Evolutionary conservation across 176 grass and related monocot species (phyloP).

Genomic region (bread wheat (Triticum aestivum)): DNA sequence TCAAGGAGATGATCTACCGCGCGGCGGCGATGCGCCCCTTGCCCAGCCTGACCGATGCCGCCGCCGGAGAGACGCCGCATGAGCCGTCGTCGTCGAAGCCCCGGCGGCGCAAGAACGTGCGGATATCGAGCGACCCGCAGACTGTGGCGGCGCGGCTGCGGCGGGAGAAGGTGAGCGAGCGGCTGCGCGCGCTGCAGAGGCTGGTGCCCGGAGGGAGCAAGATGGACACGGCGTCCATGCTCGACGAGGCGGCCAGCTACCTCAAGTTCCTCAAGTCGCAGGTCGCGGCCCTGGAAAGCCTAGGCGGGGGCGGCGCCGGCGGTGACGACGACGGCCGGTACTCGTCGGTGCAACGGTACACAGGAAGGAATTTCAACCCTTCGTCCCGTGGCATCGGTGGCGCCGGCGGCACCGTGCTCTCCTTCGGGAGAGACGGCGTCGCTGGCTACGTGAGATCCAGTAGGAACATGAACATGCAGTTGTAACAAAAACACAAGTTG

Average conservation of each 20-base stretch:
- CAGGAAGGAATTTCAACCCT: background rate
- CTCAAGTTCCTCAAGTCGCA: constrained; percentile 88
- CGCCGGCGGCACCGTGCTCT: background rate
- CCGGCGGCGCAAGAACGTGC: constrained; percentile 58
- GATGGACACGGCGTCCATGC: constrained; percentile 92
- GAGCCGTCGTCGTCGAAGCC: constrained; percentile 11
- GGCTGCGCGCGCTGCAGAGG: constrained; percentile 48
- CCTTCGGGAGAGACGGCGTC: constrained; percentile 25
- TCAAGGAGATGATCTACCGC: constrained; percentile 79
- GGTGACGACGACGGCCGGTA: background rate
- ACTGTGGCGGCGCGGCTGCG: constrained; percentile 59
- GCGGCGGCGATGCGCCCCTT: constrained; percentile 82
- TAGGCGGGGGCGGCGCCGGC: background rate
- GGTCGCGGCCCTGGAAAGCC: constrained; percentile 46
- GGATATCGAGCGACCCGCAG: constrained; percentile 72
- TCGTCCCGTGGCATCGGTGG: background rate
- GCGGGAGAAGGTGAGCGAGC: constrained; percentile 49
- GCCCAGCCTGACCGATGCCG: constrained; percentile 1
- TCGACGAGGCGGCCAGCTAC: constrained; percentile 85
- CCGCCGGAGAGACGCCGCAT: too few relatives aligned
- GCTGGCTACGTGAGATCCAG: constrained; percentile 29
- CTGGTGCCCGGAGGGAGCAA: constrained; percentile 76
- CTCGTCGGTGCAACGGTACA: constrained; percentile 10
- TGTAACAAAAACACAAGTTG: background rate
- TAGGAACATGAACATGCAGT: constrained; percentile 28